A percentile compares a stretch with the other conserved stretches of the same genome.
Evolutionary conservation across 2,329 filamentous ascomycete species (phyloP).

Genomic region (Hymenoscyphus fraxineus): DNA sequence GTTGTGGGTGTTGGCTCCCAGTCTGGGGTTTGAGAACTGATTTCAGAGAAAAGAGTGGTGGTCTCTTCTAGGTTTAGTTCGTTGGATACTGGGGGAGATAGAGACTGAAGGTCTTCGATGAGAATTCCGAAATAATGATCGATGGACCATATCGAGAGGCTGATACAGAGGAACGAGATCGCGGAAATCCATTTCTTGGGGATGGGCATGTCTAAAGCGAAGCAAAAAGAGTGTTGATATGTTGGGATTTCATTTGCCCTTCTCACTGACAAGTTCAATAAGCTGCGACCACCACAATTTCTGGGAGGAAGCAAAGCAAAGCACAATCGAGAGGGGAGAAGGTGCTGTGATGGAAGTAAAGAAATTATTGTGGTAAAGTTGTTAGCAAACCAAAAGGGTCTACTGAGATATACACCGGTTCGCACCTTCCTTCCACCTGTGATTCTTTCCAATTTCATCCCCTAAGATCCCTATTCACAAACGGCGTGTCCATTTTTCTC

Average conservation of each 20-base stretch:
- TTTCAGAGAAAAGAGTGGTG: not conserved
- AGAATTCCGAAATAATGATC: not conserved
- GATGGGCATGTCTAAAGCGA: not conserved
- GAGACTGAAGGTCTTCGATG: not conserved
- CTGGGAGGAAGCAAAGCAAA: not conserved
- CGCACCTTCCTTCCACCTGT: too few relatives aligned
- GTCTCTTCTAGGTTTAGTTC: not conserved
- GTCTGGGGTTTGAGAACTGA: not conserved
- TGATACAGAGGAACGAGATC: not conserved
- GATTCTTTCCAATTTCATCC: too few relatives aligned
- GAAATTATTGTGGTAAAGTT: too few relatives aligned
- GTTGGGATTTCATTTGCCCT: not conserved
- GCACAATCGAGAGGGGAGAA: not conserved
- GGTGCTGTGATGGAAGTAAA: too few relatives aligned
- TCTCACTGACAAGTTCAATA: not conserved
- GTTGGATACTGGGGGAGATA: not conserved
- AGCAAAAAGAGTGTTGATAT: not conserved
- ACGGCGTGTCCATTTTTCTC: not conserved
- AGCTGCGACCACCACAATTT: not conserved
- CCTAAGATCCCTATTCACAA: too few relatives aligned
- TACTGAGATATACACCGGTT: too few relatives aligned
- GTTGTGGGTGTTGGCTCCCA: constrained; percentile 2
- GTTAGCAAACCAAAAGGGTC: too few relatives aligned
- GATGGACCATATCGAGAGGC: not conserved
- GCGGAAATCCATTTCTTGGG: not conserved